phyloP scores from a whole-genome alignment of 345 rosid species.

The Syzygium aqueum region DNA sequence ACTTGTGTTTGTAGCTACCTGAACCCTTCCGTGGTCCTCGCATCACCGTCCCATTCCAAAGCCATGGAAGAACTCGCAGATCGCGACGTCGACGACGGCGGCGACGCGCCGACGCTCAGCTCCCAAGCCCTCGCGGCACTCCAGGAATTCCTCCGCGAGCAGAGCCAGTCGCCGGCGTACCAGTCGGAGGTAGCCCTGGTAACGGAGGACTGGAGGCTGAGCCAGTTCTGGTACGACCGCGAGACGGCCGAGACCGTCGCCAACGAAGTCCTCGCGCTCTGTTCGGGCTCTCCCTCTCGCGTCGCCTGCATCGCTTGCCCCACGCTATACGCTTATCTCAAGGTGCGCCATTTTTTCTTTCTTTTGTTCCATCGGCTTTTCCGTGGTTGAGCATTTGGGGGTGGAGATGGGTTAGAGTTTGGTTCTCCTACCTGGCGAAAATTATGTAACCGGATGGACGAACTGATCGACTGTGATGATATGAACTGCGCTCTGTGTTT shows the following conservation, averaged over 20 bases:
- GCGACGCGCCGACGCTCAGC: slow-evolving; percentile 64
- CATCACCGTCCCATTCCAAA: background rate
- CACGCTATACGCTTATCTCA: slow-evolving; percentile 75
- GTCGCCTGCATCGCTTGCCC: slow-evolving; percentile 89
- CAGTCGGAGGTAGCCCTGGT: slow-evolving; percentile 35
- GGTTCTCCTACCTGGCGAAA: background rate
- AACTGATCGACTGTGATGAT: background rate
- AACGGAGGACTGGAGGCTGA: slow-evolving; percentile 84
- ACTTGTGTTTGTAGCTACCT: background rate
- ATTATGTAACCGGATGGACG: background rate
- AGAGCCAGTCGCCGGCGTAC: slow-evolving; percentile 15
- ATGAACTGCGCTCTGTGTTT: background rate
- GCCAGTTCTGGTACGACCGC: slow-evolving; percentile 97
- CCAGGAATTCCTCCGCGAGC: slow-evolving; percentile 59
- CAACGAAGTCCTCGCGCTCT: slow-evolving; percentile 43
- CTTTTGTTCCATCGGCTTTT: background rate
- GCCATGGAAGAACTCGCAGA: background rate
- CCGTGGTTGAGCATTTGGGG: background rate
- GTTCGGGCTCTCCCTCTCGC: slow-evolving; percentile 12
- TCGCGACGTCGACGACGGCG: slow-evolving; percentile 14
- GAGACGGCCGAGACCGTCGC: slow-evolving; percentile 76
- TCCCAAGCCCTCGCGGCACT: slow-evolving; percentile 74
- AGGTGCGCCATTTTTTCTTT: slow-evolving; percentile 25
- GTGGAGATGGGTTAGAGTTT: background rate
- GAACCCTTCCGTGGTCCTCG: background rate